Conservation (phyloP, 148 eudicot species). For the Linanthus parryae region DNA sequence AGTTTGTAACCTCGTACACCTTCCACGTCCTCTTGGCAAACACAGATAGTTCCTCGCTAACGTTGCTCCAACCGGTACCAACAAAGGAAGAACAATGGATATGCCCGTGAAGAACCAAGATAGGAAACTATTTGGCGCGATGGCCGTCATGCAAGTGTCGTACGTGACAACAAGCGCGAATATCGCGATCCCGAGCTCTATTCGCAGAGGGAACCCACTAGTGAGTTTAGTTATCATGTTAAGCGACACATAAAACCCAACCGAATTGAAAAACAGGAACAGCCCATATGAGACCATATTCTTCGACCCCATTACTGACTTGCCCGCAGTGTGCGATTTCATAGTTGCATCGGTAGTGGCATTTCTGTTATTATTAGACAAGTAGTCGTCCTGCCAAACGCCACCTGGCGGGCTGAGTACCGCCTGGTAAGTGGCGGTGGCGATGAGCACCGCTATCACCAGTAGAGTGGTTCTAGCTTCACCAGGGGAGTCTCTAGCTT, state of each 20-base stretch:
- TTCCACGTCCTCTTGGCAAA: neutral
- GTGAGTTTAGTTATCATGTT: conserved; percentile 34
- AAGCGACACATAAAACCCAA: conserved; percentile 39
- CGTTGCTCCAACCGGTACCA: neutral
- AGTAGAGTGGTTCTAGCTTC: conserved; percentile 39
- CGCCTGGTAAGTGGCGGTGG: conserved; percentile 53
- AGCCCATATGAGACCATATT: conserved; percentile 7
- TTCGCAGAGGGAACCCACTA: conserved; percentile 32
- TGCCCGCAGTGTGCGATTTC: conserved; percentile 29
- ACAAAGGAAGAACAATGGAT: neutral
- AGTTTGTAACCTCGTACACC: too few species aligned
- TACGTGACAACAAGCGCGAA: conserved; percentile 27
- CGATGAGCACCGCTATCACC: conserved; percentile 40
- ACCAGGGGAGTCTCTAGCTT: conserved; percentile 40
- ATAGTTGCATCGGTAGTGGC: too few species aligned
- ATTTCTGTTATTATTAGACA: neutral
- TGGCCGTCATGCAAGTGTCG: conserved; percentile 14
- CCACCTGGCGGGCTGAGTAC: conserved; percentile 51
- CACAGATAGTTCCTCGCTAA: conserved; percentile 2
- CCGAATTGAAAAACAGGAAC: conserved; percentile 33
- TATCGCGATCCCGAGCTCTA: conserved; percentile 29
- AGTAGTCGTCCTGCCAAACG: conserved; percentile 39
- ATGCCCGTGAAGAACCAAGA: neutral
- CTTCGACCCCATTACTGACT: conserved; percentile 35
- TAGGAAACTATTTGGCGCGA: conserved; percentile 12